These are phyloP conservation scores for Cladosporium halotolerans DNA, from an alignment of 2,329 filamentous ascomycete species.

Conservation along the genomic window DNA sequence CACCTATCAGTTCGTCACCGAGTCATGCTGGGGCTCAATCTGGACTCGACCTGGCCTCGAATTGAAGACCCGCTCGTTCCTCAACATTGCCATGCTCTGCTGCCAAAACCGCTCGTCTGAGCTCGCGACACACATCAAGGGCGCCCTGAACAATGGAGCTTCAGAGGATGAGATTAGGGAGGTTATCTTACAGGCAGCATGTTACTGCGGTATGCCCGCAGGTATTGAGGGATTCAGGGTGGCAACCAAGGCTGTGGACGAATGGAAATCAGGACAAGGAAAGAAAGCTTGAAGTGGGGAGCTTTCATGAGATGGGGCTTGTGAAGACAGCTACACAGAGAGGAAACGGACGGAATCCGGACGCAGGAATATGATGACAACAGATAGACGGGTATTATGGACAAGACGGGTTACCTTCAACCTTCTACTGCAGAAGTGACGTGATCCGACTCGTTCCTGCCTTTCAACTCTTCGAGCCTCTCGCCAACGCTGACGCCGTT, in stretches of 20 bases:
- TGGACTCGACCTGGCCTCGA: slow-evolving; percentile 60
- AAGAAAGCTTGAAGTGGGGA: background rate
- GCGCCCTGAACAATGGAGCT: slow-evolving; percentile 57
- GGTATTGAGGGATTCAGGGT: slow-evolving; percentile 51
- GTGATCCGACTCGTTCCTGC: slow-evolving; percentile 18
- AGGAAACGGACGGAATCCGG: too few species aligned
- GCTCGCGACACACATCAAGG: slow-evolving; percentile 56
- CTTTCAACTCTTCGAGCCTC: slow-evolving; percentile 37
- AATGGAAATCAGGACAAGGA: slow-evolving; percentile 41
- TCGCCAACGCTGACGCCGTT: slow-evolving; percentile 41
- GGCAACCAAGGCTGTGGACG: slow-evolving; percentile 46
- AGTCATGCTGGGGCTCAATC: slow-evolving; percentile 58
- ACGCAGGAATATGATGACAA: too few species aligned
- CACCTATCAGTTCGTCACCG: slow-evolving; percentile 43
- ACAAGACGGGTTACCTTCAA: too few species aligned
- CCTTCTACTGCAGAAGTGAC: too few species aligned
- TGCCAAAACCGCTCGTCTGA: slow-evolving; percentile 55
- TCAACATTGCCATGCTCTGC: slow-evolving; percentile 61
- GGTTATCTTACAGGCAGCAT: slow-evolving; percentile 46
- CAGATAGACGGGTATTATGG: too few species aligned
- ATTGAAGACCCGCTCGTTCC: slow-evolving; percentile 53
- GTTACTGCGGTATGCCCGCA: slow-evolving; percentile 50
- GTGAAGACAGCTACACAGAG: background rate
- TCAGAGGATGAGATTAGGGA: slow-evolving; percentile 58
- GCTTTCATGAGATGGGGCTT: background rate